Evolutionary conservation across 2,329 filamentous ascomycete genomes (phyloP), one percentile per base, ranked within the genome.

Genomic region (Alternaria conjuncta): DNA sequence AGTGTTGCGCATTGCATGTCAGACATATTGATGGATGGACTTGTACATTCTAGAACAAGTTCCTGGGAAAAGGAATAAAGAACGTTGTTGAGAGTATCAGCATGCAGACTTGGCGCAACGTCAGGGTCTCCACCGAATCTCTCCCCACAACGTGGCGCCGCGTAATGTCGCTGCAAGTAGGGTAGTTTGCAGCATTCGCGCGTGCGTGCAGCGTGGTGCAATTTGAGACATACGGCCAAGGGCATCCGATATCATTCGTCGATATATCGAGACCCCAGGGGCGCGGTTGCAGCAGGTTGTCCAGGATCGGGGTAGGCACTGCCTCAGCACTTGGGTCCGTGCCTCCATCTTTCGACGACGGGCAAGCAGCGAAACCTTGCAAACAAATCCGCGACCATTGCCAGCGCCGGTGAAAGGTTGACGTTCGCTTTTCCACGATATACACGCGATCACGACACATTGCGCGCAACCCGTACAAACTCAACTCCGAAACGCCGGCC

Each of bases 271-370:
- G 53, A 41, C 55, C 46, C 60, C 57, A 58, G 64, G 64, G 64
- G 60, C 63, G 61, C 60, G 23, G 56, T 25, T 60, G 60, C 60
- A 57, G 60, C 63, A 63, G 41, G 21, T 57, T 7, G 60, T 20
- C 56, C 53, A 55, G 63, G 60, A 56, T 55, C 10, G 51, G 30
- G 18, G 32, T 45, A 60, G 60, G 60, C 63, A 66, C 60, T 60
- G 63, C 56, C 63, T 60, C 63, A 60, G 55, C 51, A 60, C 46
- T 18, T 20, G 12, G 56, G 60, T 50, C 63, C 60, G 63, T 66
- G 63, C 59, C 60, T 44, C 55, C 60, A 43, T 60, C 54, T 60
- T 60, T 63, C 57, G 44, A 63, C 63, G 53, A 57, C 60, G 18
- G 20, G 50, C 51, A 32, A 54, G 28, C 57, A 60, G 57, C 63